Base-by-base conservation (phyloP, 805 yeast genomes). In the Wickerhamiella kurtzmanii region DNA sequence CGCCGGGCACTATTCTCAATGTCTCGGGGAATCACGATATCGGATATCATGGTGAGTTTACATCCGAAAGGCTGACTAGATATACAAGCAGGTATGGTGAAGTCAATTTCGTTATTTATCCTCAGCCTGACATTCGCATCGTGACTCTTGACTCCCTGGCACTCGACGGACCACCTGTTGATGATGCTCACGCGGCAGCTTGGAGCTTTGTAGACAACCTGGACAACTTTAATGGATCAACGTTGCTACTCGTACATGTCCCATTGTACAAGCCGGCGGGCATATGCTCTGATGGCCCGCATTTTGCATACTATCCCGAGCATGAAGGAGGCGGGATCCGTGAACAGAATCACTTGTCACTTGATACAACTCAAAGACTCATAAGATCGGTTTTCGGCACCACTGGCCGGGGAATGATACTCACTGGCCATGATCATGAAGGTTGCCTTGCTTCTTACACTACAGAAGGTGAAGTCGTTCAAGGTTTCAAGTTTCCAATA, bases 391-490 rank as follows among this genome's bases (percentile, higher is more conserved):
- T 84, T 15, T 89, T 89, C 60, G 75, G 75, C 36, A 74, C 74
- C 54, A 64, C 69, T 6, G 74, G 76, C 19, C 51, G 53, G 21
- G 97, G 97, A 18, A 69, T 89, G 8, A 77, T 92, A 2, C 65
- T 89, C 38, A 84, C 95, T 0, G 98, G 98, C 1, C 98, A 92
- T 64, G 98, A 92, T 60, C 98, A 92, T 59, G 88, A 80, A 53
- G 98, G 98, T 1, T 92, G 98, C 60, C 80, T 77, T 54, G 74
- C 79, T 35, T 71, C 73, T 62, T 85, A 82, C 61, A 18, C 17
- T 8, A 44, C 28, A 5, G 17, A 38, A 16, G 53, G 60, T 6
- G 55, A 57, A 4, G 53, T 66, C 21, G 21, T 22, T 11, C 62
- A 43, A 8, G 51, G 55, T 17, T 38, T 43, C 19, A 43, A 46